phyloP scores from a whole-genome alignment of 2,329 filamentous ascomycete genomes.

The Boeremia exigua region DNA sequence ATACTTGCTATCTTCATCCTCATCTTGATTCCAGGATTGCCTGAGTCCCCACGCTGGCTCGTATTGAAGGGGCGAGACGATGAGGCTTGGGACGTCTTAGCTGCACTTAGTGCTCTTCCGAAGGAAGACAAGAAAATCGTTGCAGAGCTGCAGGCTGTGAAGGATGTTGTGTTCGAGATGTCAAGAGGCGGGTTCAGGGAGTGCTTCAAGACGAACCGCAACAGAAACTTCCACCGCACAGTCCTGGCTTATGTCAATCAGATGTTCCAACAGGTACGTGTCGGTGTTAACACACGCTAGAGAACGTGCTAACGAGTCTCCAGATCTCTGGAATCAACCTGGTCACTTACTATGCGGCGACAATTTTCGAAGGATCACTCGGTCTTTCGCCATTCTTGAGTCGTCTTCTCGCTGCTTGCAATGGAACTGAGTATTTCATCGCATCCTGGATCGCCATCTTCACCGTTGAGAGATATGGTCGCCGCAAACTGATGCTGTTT shows the following conservation, averaged over 20 bases:
- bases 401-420: conserved; percentile 49
- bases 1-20: conserved; percentile 63
- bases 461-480: conserved; percentile 49
- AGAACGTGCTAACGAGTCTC: conserved; percentile 53
- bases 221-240: conserved; percentile 54
- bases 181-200: conserved; percentile 59
- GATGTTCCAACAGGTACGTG: conserved; percentile 52
- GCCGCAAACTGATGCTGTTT: conserved; percentile 48
- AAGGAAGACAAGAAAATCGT: conserved; percentile 48
- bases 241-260: conserved; percentile 53
- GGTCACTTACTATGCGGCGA: conserved; percentile 53
- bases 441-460: conserved; percentile 52
- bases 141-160: conserved; percentile 44
- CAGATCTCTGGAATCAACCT: conserved; percentile 47
- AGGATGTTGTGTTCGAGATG: conserved; percentile 48
- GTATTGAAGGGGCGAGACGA: conserved; percentile 60
- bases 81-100: conserved; percentile 46
- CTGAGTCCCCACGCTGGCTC: conserved; percentile 57
- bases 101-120: conserved; percentile 47
- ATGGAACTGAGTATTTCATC: conserved; percentile 51
- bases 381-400: conserved; percentile 45
- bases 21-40: conserved; percentile 53
- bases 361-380: conserved; percentile 52
- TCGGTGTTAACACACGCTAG: not conserved
- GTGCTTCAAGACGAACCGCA: conserved; percentile 62